Conservation (phyloP, 257 asterid genomes). For the Solanum lycopersicoides region DNA sequence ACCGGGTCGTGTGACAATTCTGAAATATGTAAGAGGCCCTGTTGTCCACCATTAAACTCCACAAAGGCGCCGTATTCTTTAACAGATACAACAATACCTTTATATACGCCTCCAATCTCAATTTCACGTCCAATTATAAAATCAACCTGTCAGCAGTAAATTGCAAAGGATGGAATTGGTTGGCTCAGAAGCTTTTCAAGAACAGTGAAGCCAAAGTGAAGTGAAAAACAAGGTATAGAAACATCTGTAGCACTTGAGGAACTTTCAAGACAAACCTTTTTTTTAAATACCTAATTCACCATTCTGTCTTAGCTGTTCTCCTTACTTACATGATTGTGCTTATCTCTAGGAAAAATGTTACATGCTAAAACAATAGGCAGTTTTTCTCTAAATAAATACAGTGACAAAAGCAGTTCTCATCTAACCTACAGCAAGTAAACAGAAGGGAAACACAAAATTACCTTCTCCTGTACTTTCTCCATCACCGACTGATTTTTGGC, state of each 20-base stretch:
- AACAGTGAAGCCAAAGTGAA: background rate
- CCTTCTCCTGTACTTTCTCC: slow-evolving; percentile 87
- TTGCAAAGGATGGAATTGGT: background rate
- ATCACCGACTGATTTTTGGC: slow-evolving; percentile 72
- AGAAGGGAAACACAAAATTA: slow-evolving; percentile 1
- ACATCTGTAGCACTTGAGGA: background rate
- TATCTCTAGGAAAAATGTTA: background rate
- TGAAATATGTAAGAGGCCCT: slow-evolving; percentile 88
- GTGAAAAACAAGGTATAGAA: background rate
- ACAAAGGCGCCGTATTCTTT: slow-evolving; percentile 98
- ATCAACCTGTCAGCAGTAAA: slow-evolving; percentile 52
- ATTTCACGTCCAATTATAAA: slow-evolving; percentile 79
- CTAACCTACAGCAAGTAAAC: background rate
- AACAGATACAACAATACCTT: slow-evolving; percentile 65
- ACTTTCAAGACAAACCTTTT: background rate
- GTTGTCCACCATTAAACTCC: slow-evolving; percentile 97
- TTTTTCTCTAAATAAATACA: background rate
- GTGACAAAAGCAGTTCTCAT: background rate
- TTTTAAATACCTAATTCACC: background rate
- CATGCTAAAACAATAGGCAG: background rate
- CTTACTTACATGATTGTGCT: background rate
- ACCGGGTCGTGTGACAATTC: slow-evolving; percentile 86
- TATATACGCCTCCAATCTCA: slow-evolving; percentile 70
- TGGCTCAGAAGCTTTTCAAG: background rate
- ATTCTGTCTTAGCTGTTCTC: background rate